Evolutionary conservation across 345 rosid species (phyloP), one percentile per base, ranked within the genome.

Genomic region (Euphorbia tirucalli): DNA sequence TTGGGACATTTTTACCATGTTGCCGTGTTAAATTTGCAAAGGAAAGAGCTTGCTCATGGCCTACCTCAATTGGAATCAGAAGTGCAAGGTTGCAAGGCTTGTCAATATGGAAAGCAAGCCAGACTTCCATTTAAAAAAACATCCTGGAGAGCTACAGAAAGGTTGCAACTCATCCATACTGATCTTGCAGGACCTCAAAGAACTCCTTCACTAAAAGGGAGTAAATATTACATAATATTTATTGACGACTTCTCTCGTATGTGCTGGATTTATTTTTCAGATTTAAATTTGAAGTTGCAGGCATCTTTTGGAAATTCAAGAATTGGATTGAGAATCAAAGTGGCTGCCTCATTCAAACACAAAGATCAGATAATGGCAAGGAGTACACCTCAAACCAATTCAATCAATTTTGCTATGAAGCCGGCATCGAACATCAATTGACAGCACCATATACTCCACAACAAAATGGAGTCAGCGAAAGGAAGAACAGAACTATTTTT

Each of bases 371-470:
- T 11, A 74, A 74, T 60, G 66, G 59, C 5, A 28, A 25, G 0
- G 71, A 74, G 14, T 74, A 58, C 19, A 66, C 66, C 0, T 73
- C 44, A 0, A 0, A 9, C 0, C 11, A 11, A 1, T 74, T 74
- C 14, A 25, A 22, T 13, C 1, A 2, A 0, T 54, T 66, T 31
- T 75, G 48, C 59, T 32, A 44, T 14, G 66, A 66, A 21, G 11
- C 18, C 11, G 78, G 78, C 0, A 46, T 74, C 7, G 11, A 18
- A n/a, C n/a, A n/a, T n/a, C n/a, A n/a, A n/a, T n/a, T n/a, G n/a
- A n/a, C n/a, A n/a, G n/a, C n/a, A n/a, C n/a, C n/a, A n/a, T n/a
- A n/a, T n/a, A n/a, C n/a, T n/a, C n/a, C n/a, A n/a, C n/a, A n/a
- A n/a, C n/a, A n/a, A n/a, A n/a, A n/a, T n/a, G n/a, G n/a, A n/a